Base-by-base conservation (phyloP, 1,139 yeast species). In the Suzukiozyma palmioleophila region DNA sequence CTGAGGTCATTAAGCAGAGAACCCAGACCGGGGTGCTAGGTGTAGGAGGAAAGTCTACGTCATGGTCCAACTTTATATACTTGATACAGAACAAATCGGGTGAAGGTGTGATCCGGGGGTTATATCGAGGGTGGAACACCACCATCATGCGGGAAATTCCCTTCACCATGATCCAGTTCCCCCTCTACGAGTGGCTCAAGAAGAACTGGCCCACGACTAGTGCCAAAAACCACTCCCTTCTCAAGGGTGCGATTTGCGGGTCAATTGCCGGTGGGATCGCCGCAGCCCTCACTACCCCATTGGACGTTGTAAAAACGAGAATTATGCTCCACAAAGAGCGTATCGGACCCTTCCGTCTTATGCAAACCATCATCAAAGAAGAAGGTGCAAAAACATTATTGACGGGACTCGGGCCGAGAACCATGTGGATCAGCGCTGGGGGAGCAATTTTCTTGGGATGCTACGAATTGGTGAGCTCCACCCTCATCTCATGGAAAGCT, bases 371-470 rank as follows among this genome's bases (percentile, higher is more conserved):
- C 40, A 58, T 74, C 13, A 58, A 57, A 26, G 87, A 83, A 39
- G 95, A 86, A 53, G 95, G 95, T 0, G 60, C 66, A 36, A 48
- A 56, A 8, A 89, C 84, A 1, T 87, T 92, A 48, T 75, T 79
- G 56, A 77, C 76, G 38, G 98, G 98, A 4, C 74, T 90, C 31
- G 97, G 95, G 0, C 97, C 98, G 2, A 73, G 98, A 57, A 89
- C 97, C 0, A 75, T 86, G 78, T 92, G 98, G 98, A 92, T 92
- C 44, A 83, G 95, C 65, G 94, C 95, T 3, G 99, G 99, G 13
- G 99, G 99, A 14, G 96, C 97, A 25, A 88, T 94, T 28, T 92
- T 94, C 65, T 70, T 92, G 42, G 99, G 99, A 3, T 87, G 88
- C 43, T 92, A 92, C 56, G 98, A 92, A 60, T 63, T 83, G 18